Percentiles rank a stretch among this genome's conserved stretches.
Conservation (phyloP, 192 early-diverging fungal species). For the Coemansia sp. region DNA sequence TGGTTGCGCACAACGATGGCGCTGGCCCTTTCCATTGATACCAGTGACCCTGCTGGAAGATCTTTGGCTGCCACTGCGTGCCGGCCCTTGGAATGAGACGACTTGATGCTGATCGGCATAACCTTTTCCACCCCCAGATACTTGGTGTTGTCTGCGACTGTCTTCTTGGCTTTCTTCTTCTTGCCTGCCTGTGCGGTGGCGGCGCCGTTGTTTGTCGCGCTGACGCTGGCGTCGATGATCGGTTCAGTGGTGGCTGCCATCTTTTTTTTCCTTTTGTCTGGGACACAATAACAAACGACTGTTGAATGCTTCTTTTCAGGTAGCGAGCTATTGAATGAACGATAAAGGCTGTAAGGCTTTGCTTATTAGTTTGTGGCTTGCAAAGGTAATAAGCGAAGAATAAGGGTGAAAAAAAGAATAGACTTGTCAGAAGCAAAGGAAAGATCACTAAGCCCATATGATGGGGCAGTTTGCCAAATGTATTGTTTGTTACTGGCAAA, state of each 20-base stretch:
- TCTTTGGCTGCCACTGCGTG: constrained; percentile 55
- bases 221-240: constrained; percentile 35
- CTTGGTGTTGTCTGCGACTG: constrained; percentile 52
- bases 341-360: no score
- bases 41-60: constrained; percentile 55
- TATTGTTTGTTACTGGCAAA: no score
- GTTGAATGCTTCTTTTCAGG: no score
- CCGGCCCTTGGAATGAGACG: constrained; percentile 60
- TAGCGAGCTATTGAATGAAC: no score
- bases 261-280: not conserved
- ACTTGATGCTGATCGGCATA: constrained; percentile 43
- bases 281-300: no score
- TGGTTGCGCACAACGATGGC: constrained; percentile 60
- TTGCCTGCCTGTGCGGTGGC: constrained; percentile 23
- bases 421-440: no score
- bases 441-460: no score
- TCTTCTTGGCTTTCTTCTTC: constrained; percentile 56
- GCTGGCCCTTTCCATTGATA: constrained; percentile 56
- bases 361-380: no score
- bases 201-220: constrained; percentile 14
- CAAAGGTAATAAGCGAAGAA: no score
- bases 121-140: constrained; percentile 42
- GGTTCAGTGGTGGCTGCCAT: constrained; percentile 57
- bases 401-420: no score
- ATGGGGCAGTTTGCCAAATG: no score